Evolutionary conservation across 1,284 basidiomycete species (phyloP).

Genomic region (Ustilago trichophora): DNA sequence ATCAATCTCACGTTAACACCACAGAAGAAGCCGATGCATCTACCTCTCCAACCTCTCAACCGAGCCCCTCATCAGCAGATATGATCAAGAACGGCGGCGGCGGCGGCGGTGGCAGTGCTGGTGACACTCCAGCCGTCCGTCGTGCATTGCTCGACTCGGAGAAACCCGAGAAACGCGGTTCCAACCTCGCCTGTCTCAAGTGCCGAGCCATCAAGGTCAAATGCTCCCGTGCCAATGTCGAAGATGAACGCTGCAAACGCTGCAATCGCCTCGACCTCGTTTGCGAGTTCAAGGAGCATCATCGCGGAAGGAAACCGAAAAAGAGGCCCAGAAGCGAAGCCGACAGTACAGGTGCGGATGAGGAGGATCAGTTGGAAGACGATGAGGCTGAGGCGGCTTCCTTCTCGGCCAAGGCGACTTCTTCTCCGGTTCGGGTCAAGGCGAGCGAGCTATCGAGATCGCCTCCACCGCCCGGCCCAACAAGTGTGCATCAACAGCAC

Average conservation of each 20-base stretch:
- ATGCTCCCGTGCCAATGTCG: conserved; percentile 33
- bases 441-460: conserved; percentile 14
- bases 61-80: conserved; percentile 11
- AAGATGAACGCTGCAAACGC: conserved; percentile 41
- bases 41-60: conserved; percentile 10
- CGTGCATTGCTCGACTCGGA: conserved; percentile 40
- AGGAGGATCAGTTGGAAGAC: conserved; percentile 43
- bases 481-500: conserved; percentile 1
- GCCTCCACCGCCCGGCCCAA: conserved; percentile 20
- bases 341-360: conserved; percentile 24
- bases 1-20: neutral
- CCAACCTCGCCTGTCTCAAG: conserved; percentile 47
- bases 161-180: conserved; percentile 47
- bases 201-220: conserved; percentile 50
- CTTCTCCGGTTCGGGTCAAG: conserved; percentile 18
- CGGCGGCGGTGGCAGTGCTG: no score
- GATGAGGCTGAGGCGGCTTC: conserved; percentile 14
- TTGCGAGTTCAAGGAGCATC: conserved; percentile 49
- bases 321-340: conserved; percentile 37
- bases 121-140: conserved; percentile 23
- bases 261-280: conserved; percentile 46
- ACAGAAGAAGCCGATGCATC: conserved; percentile 1
- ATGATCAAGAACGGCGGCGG: conserved; percentile 34
- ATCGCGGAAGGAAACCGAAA: conserved; percentile 46
- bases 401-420: neutral